These are phyloP conservation scores for Obelidium mucronatum DNA, from an alignment of 192 early-diverging fungal species.

Conservation along the genomic window DNA sequence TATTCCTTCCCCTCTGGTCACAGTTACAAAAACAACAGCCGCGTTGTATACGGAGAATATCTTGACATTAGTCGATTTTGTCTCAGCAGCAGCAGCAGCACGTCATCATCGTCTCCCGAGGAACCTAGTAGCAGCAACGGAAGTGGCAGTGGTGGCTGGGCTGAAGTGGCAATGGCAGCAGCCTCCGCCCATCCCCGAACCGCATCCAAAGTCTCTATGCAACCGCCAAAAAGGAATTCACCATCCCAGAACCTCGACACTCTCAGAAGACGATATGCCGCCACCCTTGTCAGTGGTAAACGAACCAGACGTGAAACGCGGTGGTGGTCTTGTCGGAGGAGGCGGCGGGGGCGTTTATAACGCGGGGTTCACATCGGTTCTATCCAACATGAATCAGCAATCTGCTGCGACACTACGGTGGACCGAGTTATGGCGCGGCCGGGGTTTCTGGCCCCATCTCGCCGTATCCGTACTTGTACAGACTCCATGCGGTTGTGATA, in stretches of 20 bases:
- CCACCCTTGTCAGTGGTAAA: conserved; percentile 15
- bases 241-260: too few species aligned
- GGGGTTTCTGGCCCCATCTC: too few species aligned
- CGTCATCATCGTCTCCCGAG: conserved; percentile 67
- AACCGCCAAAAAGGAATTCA: too few species aligned
- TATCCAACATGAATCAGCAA: neutral
- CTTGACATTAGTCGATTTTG: conserved; percentile 83
- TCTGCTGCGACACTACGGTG: neutral
- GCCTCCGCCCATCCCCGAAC: too few species aligned
- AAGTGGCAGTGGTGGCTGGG: too few species aligned
- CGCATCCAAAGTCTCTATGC: too few species aligned
- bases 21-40: conserved; percentile 79
- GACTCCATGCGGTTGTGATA: conserved; percentile 78
- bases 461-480: conserved; percentile 64
- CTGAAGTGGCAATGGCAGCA: too few species aligned
- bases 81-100: conserved; percentile 63
- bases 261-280: neutral
- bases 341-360: neutral
- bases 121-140: neutral
- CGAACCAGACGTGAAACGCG: neutral
- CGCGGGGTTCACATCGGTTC: neutral
- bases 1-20: conserved; percentile 73
- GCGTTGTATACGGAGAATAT: conserved; percentile 70
- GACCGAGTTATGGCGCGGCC: neutral
- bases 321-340: conserved; percentile 12